phyloP scores from a whole-genome alignment of 2,329 filamentous ascomycete species.

The Colletotrichum australisinense region DNA sequence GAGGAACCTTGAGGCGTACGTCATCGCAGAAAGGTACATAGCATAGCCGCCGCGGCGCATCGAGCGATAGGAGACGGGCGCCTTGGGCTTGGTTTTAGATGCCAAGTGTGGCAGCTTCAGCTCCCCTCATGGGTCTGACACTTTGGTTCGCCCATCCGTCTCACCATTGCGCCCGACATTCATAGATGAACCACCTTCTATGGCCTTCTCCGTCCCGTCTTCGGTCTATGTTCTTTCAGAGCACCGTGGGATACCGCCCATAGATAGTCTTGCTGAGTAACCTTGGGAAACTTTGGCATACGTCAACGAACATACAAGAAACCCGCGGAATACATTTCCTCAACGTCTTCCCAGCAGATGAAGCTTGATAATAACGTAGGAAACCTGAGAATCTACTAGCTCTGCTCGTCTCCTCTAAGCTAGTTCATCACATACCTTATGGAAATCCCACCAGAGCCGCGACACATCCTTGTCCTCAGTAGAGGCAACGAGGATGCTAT shows the following conservation, averaged over 20 bases:
- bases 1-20: not conserved
- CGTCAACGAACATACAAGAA: conserved; percentile 15
- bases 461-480: conserved; percentile 12
- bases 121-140: not conserved
- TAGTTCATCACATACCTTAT: not conserved
- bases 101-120: conserved; percentile 4
- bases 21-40: not conserved
- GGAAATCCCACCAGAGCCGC: conserved; percentile 9
- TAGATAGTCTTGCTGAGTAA: not conserved
- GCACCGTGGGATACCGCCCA: not conserved
- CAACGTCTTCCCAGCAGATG: not conserved
- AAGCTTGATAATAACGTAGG: not conserved
- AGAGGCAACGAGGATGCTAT: not conserved
- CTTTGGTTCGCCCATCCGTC: conserved; percentile 14
- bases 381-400: not conserved
- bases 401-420: not conserved
- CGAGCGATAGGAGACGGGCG: not conserved
- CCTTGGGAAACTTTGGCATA: not conserved
- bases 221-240: not conserved
- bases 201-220: conserved; percentile 25
- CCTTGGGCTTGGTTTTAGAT: not conserved
- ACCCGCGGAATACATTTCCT: not conserved
- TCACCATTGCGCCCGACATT: not conserved
- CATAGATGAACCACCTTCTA: conserved; percentile 13
- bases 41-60: not conserved